Base-by-base conservation (phyloP, 2,329 filamentous ascomycete genomes). In the Aspergillus cejpii region DNA sequence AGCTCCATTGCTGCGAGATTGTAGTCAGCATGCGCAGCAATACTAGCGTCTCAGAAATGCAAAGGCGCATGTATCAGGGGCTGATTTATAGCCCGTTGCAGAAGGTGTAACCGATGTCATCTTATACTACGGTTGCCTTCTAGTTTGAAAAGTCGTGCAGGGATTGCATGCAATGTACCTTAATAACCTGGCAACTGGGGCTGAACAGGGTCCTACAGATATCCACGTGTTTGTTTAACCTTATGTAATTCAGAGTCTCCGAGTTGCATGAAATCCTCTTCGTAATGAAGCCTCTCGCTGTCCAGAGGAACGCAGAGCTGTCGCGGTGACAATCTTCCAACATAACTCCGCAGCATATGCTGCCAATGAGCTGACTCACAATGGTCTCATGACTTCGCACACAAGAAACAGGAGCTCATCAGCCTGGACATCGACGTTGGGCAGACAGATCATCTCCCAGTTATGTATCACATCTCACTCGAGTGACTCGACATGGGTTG, bases 1-100 rank as follows among this genome's bases (percentile, higher is more conserved):
- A 68, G 63, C 43, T 60, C 61, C 3, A 54, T 71, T 43, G 57
- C 56, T 23, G 63, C 70, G 17, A 72, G 67, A 55, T 45, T 73
- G 46, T 73, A 34, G 15, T 11, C 31, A 34, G 14, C 10, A 34
- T 12, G 17, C 31, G 8, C 28, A 33, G 15, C n/a, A 8, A 20
- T 6, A 10, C 17, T 34, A 34, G 31, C 31, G 31, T n/a, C 6
- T 15, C 11, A 15, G 10, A 34, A 11, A 34, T 19, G 15, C 31
- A 20, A 34, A 34, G 11, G 5, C 10, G 15, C 11, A 19, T 10
- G 31, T 19, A 34, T 34, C 21, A 12, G 24, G n/a, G 6, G 6
- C 29, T 10, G n/a, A 34, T 41, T 24, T 17, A 21, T 27, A 6
- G 23, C 42, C 39, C 10, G 21, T 41, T 48, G 10, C 21, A 43